Conservation (phyloP, 2,329 filamentous ascomycete species). For the Ophiostoma perfectum region DNA sequence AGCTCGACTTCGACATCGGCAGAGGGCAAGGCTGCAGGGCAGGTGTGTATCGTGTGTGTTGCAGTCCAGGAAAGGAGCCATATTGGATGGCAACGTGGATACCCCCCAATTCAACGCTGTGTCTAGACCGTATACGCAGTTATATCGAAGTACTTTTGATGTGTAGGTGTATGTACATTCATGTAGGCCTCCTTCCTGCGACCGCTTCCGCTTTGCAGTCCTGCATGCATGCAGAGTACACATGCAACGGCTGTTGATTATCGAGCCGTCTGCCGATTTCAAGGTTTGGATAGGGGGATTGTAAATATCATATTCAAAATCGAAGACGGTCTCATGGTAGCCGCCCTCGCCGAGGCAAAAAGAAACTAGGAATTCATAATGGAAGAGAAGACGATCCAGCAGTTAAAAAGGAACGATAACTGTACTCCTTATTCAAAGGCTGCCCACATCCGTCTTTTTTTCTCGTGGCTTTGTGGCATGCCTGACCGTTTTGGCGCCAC, state of each 20-base stretch:
- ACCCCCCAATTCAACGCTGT: too few relatives aligned
- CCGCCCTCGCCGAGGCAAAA: conserved; percentile 6
- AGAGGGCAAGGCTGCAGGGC: conserved; percentile 5
- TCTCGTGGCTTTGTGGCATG: neutral
- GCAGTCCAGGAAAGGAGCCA: neutral
- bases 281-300: neutral
- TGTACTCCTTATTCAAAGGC: neutral
- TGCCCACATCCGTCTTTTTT: neutral
- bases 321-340: neutral
- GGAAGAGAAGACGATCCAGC: neutral
- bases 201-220: conserved; percentile 2
- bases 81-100: neutral
- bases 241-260: conserved; percentile 6
- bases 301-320: neutral
- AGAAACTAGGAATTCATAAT: conserved; percentile 4
- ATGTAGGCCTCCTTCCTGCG: conserved; percentile 8
- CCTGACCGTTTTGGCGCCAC: neutral
- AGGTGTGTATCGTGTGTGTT: conserved; percentile 2
- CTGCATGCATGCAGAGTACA: neutral
- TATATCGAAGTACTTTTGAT: neutral
- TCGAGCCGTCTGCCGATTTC: neutral
- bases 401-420: neutral
- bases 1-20: neutral
- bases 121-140: neutral
- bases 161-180: neutral